phyloP scores from a whole-genome alignment of 2,329 filamentous ascomycete genomes.

The Cladobotryum mycophilum region DNA sequence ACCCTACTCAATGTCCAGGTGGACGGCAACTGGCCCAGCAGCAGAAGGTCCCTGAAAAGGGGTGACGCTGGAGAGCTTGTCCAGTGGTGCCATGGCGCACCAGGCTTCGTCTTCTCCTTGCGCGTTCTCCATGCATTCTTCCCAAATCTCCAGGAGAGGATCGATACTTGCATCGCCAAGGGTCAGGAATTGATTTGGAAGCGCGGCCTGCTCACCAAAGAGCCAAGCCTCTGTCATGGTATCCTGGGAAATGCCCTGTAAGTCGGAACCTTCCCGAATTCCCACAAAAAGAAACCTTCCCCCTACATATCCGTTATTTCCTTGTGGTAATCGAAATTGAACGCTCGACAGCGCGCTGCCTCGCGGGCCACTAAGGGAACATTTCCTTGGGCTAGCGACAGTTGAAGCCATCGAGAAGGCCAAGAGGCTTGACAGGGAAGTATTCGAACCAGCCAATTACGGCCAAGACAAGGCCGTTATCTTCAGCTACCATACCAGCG shows the following conservation, averaged over 20 bases:
- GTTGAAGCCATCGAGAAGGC: constrained; percentile 46
- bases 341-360: constrained; percentile 22
- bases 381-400: constrained; percentile 53
- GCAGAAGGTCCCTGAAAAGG: constrained; percentile 34
- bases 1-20: constrained; percentile 54
- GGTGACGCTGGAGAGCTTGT: constrained; percentile 34
- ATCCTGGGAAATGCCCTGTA: constrained; percentile 59
- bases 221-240: constrained; percentile 60
- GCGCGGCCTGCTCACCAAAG: constrained; percentile 55
- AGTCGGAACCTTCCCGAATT: constrained; percentile 19
- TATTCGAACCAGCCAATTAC: constrained; percentile 35
- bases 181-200: constrained; percentile 49
- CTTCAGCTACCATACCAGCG: constrained; percentile 31
- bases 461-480: constrained; percentile 24
- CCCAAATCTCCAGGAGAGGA: constrained; percentile 44
- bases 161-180: constrained; percentile 45
- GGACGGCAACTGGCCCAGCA: constrained; percentile 56
- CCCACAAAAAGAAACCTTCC: neutral
- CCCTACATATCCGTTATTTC: neutral
- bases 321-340: constrained; percentile 1
- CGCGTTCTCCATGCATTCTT: constrained; percentile 50
- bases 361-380: constrained; percentile 34
- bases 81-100: constrained; percentile 63
- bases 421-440: constrained; percentile 22
- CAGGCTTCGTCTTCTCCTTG: constrained; percentile 56